Evolutionary conservation across 2,329 filamentous ascomycete genomes (phyloP).

Genomic region (Apiospora malaysiana): DNA sequence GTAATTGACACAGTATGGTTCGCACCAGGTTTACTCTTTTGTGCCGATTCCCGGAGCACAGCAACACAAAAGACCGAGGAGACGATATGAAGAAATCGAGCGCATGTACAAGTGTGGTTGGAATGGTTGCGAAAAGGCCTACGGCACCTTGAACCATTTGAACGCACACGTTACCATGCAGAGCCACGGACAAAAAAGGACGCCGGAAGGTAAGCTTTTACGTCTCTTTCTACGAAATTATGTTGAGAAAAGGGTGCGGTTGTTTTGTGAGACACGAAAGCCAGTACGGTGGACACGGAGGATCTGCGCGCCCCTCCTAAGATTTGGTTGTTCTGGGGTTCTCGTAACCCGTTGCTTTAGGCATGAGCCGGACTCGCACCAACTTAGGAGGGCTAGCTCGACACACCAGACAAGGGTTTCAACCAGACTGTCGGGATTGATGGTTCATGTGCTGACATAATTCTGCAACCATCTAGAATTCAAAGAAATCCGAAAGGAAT

Average conservation of each 20-base stretch:
- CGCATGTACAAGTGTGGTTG: slow-evolving; percentile 99
- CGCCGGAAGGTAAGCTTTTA: slow-evolving; percentile 85
- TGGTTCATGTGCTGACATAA: slow-evolving; percentile 13
- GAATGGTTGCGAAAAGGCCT: slow-evolving; percentile 98
- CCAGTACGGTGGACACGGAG: background rate
- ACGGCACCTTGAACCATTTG: slow-evolving; percentile 94
- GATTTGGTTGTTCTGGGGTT: slow-evolving; percentile 17
- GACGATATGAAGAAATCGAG: slow-evolving; percentile 97
- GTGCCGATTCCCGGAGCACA: slow-evolving; percentile 96
- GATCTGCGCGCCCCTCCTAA: background rate
- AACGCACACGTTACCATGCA: slow-evolving; percentile 99
- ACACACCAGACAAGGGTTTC: slow-evolving; percentile 14
- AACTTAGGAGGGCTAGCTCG: slow-evolving; percentile 21
- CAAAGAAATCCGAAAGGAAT: slow-evolving; percentile 98
- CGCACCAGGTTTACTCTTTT: slow-evolving; percentile 89
- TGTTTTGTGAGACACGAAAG: slow-evolving; percentile 25
- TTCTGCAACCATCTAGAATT: slow-evolving; percentile 70
- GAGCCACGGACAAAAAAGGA: slow-evolving; percentile 91
- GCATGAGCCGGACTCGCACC: slow-evolving; percentile 19
- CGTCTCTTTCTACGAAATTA: background rate
- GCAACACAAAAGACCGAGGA: slow-evolving; percentile 92
- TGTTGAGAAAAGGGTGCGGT: background rate
- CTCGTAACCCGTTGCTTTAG: slow-evolving; percentile 10
- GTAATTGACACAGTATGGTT: slow-evolving; percentile 42
- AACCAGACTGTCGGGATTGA: slow-evolving; percentile 8